Evolutionary conservation across 2,329 filamentous ascomycete species (phyloP), one percentile per base, ranked within the genome.

Genomic region (Ophiostoma montium): DNA sequence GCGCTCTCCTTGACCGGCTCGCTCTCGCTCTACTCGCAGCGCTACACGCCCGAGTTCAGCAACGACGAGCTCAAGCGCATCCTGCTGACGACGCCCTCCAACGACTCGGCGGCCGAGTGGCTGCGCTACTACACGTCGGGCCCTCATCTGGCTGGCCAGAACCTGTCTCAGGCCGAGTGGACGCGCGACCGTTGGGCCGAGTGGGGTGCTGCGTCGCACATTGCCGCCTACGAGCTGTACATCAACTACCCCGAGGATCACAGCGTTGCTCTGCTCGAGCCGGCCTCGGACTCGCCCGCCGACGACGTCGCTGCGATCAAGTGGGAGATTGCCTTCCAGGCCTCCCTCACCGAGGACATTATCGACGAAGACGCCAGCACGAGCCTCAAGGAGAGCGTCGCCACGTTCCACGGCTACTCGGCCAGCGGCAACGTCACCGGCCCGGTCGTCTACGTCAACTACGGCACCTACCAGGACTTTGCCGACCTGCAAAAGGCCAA

Each of bases 321-420:
- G 3, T 82, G 78, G 70, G 71, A 76, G 47, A 72, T 89, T 27
- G 71, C 75, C n/a, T 94, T 82, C 59, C 80, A 88, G 60, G 90
- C 89, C 0, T 81, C 78, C 1, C 67, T 96, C 36, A 79, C 85
- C 57, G 92, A 98, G 63, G 87, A 94, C 60, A 74, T 90, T 2
- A 68, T 96, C 5, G 74, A 86, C 0, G 82, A 94, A 47, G 92
- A 98, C 62, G 75, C 80, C 3, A 94, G 88, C 0, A 87, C 80
- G 16, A 75, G 79, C 19, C 69, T 87, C 42, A 65, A 75, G 10
- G 75, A 88, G 58, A 73, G 86, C 30, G 75, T 96, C 21, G 88
- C 90, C 1, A 90, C 84, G 0, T 96, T 96, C 68, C 90, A 96
- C 61, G 92, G 90, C 48, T 96, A 95, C 64, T 94, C 87, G 4